These are phyloP conservation scores for Hapsidospora chrysogenum DNA, from an alignment of 495 filamentous ascomycete species.

Conservation along the genomic window DNA sequence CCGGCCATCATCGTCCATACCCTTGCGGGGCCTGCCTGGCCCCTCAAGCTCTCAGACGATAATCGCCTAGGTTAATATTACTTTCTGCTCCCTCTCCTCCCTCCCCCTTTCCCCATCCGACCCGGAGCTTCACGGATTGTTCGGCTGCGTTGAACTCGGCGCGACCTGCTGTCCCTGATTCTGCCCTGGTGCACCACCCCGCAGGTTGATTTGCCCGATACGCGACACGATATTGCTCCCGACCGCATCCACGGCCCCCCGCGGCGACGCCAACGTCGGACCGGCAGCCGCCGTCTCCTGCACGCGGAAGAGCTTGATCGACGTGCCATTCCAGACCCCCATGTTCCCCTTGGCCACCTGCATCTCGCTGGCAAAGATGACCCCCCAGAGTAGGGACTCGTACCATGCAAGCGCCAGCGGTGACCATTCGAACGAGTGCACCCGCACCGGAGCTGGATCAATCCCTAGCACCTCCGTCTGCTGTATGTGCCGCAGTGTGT, in stretches of 20 bases:
- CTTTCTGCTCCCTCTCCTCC: too few species aligned
- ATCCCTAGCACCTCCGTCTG: conserved; percentile 36
- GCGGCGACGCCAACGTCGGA: conserved; percentile 64
- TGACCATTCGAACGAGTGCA: conserved; percentile 93
- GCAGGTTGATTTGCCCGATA: conserved; percentile 58
- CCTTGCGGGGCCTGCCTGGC: too few species aligned
- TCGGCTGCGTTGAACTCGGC: too few species aligned
- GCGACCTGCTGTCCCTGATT: conserved; percentile 1
- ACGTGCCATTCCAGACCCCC: conserved; percentile 91
- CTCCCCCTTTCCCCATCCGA: too few species aligned
- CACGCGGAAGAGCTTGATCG: conserved; percentile 75
- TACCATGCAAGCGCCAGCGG: conserved; percentile 90
- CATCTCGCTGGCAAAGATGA: conserved; percentile 84
- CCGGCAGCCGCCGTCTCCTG: conserved; percentile 69
- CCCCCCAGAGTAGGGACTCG: conserved; percentile 86
- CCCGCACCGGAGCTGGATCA: conserved; percentile 57
- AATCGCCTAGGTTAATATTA: too few species aligned
- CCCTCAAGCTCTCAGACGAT: too few species aligned
- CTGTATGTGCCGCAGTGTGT: conserved; percentile 19
- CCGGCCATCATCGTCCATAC: too few species aligned
- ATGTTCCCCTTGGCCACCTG: conserved; percentile 72
- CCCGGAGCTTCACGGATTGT: too few species aligned
- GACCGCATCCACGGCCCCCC: conserved; percentile 90
- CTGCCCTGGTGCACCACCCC: too few species aligned
- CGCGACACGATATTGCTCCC: conserved; percentile 80